Evolutionary conservation across 306 rosid genomes (phyloP).

Genomic region (Ormosia semicastrata): DNA sequence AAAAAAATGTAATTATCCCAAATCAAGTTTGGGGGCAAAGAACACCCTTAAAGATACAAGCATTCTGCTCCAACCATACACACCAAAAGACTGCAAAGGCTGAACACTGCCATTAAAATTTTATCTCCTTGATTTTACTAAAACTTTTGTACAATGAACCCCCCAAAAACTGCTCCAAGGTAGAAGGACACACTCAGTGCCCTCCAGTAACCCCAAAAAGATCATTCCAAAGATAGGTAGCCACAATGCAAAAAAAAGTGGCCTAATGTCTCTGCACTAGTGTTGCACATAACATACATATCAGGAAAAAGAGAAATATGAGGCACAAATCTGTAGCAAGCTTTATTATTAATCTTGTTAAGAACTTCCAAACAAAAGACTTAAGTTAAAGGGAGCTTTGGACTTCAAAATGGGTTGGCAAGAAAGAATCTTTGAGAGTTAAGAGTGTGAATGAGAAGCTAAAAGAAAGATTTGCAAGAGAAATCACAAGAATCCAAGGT

Average conservation of each 20-base stretch:
- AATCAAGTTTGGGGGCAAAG: too few relatives aligned
- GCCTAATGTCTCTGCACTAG: too few relatives aligned
- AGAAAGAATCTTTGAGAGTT: background rate
- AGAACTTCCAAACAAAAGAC: too few relatives aligned
- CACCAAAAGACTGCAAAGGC: background rate
- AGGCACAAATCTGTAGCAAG: too few relatives aligned
- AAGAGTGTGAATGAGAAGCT: background rate
- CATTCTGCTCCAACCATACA: background rate
- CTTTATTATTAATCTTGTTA: too few relatives aligned
- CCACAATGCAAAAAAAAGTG: too few relatives aligned
- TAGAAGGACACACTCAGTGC: background rate
- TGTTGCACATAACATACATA: too few relatives aligned
- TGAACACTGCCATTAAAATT: background rate
- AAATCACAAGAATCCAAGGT: background rate
- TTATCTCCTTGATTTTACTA: background rate
- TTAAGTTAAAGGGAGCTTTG: too few relatives aligned
- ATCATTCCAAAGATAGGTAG: too few relatives aligned
- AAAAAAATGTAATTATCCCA: background rate
- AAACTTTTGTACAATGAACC: background rate
- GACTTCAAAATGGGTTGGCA: background rate
- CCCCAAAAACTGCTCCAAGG: background rate
- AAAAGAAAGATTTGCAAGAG: background rate
- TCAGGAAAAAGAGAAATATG: too few relatives aligned
- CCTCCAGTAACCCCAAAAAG: background rate
- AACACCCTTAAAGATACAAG: background rate